Base-by-base conservation (phyloP, 2,329 filamentous ascomycete species). In the Claviceps paspali region DNA sequence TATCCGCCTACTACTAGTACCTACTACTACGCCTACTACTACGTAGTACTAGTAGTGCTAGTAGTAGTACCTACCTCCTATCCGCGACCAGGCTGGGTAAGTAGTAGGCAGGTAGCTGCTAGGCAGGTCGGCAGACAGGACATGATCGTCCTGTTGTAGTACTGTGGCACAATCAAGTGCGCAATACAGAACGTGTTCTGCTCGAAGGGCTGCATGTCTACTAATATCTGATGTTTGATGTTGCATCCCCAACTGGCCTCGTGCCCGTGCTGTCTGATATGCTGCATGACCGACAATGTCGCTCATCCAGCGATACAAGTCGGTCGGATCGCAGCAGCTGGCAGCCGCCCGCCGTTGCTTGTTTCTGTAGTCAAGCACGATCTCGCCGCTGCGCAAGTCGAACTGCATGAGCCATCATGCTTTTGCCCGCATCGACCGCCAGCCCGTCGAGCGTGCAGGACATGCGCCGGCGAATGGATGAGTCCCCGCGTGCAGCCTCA, bases 191-290 rank as follows among this genome's bases (percentile, higher is more conserved):
- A 31, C 29, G 21, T 31, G 29, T 31, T 31, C 29, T 21, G 18
- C 33, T 27, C 33, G 28, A 10, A 36, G 34, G 35, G 35, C 35
- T 32, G 35, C 22, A 27, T 26, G 28, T 17, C 9, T 6, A 29
- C 29, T 26, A 32, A n/a, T n/a, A n/a, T n/a, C n/a, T n/a, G n/a
- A n/a, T n/a, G n/a, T n/a, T 21, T n/a, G n/a, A 33, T 21, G 29
- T 38, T 26, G 17, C 35, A 38, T 15, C 28, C n/a, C 18, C 23
- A 21, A 18, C 35, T 37, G 21, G 29, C 28, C 22, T 28, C 17
- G 29, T 33, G 29, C 23, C 5, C 14, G 23, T 14, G 23, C 23
- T 11, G 22, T 14, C 17, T 32, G n/a, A n/a, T n/a, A n/a, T n/a
- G n/a, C n/a, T n/a, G n/a, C n/a, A n/a, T n/a, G n/a, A n/a, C n/a